Evolutionary conservation across 2,329 filamentous ascomycete species (phyloP).

Genomic region (Colletotrichum caudatum): DNA sequence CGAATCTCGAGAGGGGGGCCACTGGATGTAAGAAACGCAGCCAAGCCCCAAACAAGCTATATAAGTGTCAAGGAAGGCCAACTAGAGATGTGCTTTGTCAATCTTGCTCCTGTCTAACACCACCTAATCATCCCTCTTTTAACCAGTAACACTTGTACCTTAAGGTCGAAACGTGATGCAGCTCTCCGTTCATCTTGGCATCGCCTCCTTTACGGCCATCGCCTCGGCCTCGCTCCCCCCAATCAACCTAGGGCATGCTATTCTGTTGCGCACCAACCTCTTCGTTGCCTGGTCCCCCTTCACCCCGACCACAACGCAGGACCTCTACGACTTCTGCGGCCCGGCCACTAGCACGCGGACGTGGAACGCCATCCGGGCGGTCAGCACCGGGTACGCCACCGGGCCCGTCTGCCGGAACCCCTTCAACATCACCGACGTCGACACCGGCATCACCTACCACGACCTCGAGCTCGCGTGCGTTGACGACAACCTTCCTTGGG

Average conservation of each 20-base stretch:
- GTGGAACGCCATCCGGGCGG: conserved; percentile 18
- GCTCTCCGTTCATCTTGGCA: neutral
- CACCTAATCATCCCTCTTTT: too few species aligned
- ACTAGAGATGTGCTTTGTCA: too few species aligned
- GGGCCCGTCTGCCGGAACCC: conserved; percentile 35
- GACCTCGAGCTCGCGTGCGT: conserved; percentile 35
- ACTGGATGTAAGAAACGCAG: too few species aligned
- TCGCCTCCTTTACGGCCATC: neutral
- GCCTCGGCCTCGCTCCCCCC: conserved; percentile 14
- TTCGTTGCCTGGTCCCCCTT: conserved; percentile 35
- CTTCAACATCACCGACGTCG: conserved; percentile 28
- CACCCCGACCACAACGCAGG: conserved; percentile 26
- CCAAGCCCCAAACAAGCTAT: too few species aligned
- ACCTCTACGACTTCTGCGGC: conserved; percentile 28
- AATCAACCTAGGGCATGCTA: conserved; percentile 27
- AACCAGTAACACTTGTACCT: too few species aligned
- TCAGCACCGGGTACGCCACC: conserved; percentile 26
- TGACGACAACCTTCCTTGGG: neutral
- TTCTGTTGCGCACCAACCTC: conserved; percentile 13
- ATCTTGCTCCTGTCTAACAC: too few species aligned
- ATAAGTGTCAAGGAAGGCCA: too few species aligned
- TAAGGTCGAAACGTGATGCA: conserved; percentile 20
- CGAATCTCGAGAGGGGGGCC: too few species aligned
- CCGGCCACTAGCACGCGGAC: conserved; percentile 19
- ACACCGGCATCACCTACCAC: conserved; percentile 18